Evolutionary conservation across 2,329 filamentous ascomycete species (phyloP).

Genomic region (Hyphodiscus sp.): DNA sequence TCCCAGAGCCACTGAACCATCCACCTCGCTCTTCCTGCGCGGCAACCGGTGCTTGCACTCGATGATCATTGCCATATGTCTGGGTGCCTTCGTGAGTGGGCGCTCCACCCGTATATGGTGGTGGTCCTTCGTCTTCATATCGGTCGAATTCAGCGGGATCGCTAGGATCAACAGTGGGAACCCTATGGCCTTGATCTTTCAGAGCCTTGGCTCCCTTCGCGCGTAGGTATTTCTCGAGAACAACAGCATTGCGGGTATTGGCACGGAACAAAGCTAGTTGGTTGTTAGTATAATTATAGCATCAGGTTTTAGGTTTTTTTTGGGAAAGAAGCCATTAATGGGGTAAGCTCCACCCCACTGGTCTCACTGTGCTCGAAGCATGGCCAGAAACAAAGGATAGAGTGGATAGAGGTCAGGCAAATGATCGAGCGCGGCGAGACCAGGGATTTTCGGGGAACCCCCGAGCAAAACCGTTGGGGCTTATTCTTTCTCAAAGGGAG

Average conservation of each 20-base stretch:
- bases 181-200: slow-evolving; percentile 38
- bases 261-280: slow-evolving; percentile 50
- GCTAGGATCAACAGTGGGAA: slow-evolving; percentile 45
- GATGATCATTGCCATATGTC: not conserved
- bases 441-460: too few species aligned
- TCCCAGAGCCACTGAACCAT: slow-evolving; percentile 30
- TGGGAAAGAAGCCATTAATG: too few species aligned
- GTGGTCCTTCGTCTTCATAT: slow-evolving; percentile 18
- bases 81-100: slow-evolving; percentile 16
- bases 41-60: slow-evolving; percentile 6
- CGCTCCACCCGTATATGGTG: slow-evolving; percentile 20
- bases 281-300: too few species aligned
- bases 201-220: slow-evolving; percentile 57
- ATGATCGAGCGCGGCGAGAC: too few species aligned
- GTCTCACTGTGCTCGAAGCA: too few species aligned
- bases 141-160: slow-evolving; percentile 47
- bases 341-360: too few species aligned
- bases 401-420: too few species aligned
- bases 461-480: too few species aligned
- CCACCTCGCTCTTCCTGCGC: slow-evolving; percentile 14
- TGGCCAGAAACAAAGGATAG: too few species aligned
- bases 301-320: too few species aligned
- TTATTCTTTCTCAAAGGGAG: too few species aligned
- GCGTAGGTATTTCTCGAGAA: slow-evolving; percentile 59
- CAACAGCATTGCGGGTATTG: slow-evolving; percentile 69